A percentile compares a stretch with the other conserved stretches of the same genome.
Conservation (phyloP, 148 eudicot species). For the Camellia lanceoleosa region DNA sequence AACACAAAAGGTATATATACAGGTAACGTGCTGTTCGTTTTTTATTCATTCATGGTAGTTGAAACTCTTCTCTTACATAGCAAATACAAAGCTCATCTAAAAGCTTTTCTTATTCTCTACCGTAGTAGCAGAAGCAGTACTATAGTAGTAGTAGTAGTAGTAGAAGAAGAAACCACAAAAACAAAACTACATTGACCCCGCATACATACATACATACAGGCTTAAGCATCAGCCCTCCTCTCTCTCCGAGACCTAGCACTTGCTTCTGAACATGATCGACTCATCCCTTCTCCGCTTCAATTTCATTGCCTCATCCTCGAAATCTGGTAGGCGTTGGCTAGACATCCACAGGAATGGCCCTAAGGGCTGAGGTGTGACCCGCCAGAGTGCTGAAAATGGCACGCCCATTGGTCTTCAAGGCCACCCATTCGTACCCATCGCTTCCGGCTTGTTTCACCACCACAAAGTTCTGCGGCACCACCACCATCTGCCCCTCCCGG, state of each 20-base stretch:
- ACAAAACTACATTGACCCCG: not conserved
- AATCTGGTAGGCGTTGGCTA: slow-evolving; percentile 54
- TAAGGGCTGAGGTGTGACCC: slow-evolving; percentile 60
- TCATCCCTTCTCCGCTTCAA: slow-evolving; percentile 54
- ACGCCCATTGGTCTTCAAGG: slow-evolving; percentile 63
- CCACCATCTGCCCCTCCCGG: slow-evolving; percentile 60
- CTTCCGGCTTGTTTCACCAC: slow-evolving; percentile 54
- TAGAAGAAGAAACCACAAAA: not conserved
- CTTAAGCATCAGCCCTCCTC: slow-evolving; percentile 30
- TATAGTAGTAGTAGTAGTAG: not conserved
- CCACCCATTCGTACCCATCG: slow-evolving; percentile 69
- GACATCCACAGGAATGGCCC: slow-evolving; percentile 59
- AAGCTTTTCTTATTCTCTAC: slow-evolving; percentile 12
- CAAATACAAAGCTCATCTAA: not conserved
- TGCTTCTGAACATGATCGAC: slow-evolving; percentile 40
- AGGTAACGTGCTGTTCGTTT: too few relatives aligned
- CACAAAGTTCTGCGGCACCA: slow-evolving; percentile 72
- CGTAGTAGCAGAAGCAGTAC: too few relatives aligned
- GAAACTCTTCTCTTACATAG: not conserved
- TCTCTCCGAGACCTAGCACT: slow-evolving; percentile 11
- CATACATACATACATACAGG: not conserved
- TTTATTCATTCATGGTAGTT: too few relatives aligned
- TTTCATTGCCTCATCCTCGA: slow-evolving; percentile 43
- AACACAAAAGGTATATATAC: too few relatives aligned
- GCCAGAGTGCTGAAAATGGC: slow-evolving; percentile 51